Evolutionary conservation across 371 early-diverging fungal genomes (phyloP), one percentile per base, ranked within the genome.

Genomic region (Rhizopus stolonifer): DNA sequence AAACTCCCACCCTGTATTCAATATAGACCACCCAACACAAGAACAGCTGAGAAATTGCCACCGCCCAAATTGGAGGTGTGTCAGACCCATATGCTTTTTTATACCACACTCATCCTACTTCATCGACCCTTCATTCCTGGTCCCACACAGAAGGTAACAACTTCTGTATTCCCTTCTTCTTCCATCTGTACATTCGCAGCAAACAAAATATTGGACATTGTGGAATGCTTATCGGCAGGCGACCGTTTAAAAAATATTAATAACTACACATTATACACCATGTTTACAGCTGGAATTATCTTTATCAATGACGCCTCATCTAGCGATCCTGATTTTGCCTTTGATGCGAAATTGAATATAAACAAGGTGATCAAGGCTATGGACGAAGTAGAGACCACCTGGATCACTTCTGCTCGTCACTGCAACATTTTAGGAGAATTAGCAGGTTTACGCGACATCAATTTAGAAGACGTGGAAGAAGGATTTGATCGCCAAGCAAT

Each of bases 61-160:
- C 67, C 74, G 1, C 70, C 79, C 10, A 55, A 77, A 9, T 58
- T 77, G 0, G 72, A 73, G 19, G 49, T 75, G 18, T 79, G 76
- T 23, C 80, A 80, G 26, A 42, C 79, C 14, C 89, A 89, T 43
- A 72, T 90, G 64, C 72, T 87, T 8, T 90, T 86, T 65, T 84
- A 90, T 61, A 86, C 88, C 1, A 78, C 87, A 38, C 54, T 86
- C 34, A 87, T 92, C 23, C 62, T 92, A 11, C 74, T 88, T 0
- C 90, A 92, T 54, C 83, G 90, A 4, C 91, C 90, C 3, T 85
- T 77, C 50, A 77, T 77, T 45, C 74, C 64, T 1, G 74, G 73
- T 0, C 66, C 69, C 2, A 49, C 46, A 10, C 77, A 73, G 33
- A 49, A 60, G 9, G 52, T 49, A 2, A 49, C 60, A 0, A 65